Conservation (phyloP, 2,329 filamentous ascomycete genomes). For the Fulvia fulva region DNA sequence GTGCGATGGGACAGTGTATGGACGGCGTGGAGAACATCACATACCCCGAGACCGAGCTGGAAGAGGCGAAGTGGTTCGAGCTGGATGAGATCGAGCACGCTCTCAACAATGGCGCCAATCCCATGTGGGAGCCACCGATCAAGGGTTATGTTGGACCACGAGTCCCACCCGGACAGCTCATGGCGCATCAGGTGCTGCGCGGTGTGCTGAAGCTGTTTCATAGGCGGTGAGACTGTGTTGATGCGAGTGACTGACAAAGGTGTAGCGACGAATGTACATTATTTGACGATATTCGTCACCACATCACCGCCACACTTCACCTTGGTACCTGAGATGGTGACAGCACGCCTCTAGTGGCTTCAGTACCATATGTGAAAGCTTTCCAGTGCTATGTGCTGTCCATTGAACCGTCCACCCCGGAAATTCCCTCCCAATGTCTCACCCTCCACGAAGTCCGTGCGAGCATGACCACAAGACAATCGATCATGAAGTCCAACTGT, state of each 20-base stretch:
- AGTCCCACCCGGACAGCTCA: slow-evolving; percentile 19
- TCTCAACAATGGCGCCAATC: slow-evolving; percentile 20
- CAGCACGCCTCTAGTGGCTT: neutral
- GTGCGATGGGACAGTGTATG: slow-evolving; percentile 23
- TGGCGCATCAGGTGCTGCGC: slow-evolving; percentile 22
- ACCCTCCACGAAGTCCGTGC: neutral
- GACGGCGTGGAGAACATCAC: slow-evolving; percentile 21
- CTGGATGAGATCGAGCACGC: slow-evolving; percentile 23
- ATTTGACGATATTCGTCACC: neutral
- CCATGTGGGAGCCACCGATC: slow-evolving; percentile 25
- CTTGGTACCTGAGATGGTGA: neutral
- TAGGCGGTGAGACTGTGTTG: slow-evolving; percentile 6
- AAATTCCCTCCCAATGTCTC: neutral
- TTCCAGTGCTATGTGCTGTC: neutral
- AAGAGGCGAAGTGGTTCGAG: slow-evolving; percentile 25
- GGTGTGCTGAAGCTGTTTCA: slow-evolving; percentile 22
- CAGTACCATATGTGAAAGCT: neutral
- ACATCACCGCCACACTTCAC: no score
- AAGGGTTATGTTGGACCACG: slow-evolving; percentile 21
- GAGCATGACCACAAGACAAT: neutral
- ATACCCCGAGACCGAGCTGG: slow-evolving; percentile 22
- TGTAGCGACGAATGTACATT: neutral
- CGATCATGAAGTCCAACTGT: neutral
- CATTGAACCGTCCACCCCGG: neutral
- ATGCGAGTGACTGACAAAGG: neutral